phyloP scores from a whole-genome alignment of 139 green algal species.

The Coelastrella sp. region DNA sequence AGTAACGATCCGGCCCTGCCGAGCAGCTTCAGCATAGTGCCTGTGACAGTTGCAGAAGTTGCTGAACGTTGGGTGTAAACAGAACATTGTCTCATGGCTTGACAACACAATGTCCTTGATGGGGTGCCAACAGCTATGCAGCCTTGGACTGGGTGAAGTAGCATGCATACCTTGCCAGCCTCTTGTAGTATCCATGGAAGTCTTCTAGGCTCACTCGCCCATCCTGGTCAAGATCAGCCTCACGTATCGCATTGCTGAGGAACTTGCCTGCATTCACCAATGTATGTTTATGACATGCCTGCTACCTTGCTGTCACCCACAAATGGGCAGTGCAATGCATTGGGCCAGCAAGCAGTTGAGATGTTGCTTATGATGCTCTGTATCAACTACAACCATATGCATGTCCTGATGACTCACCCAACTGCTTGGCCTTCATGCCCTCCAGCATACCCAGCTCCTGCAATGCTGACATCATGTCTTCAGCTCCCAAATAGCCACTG shows the following conservation, averaged over 20 bases:
- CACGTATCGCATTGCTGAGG: conserved; percentile 65
- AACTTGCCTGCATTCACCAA: conserved; percentile 71
- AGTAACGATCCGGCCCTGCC: conserved; percentile 30
- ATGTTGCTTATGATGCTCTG: background rate
- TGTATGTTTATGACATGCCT: too few species aligned
- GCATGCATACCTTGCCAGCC: conserved; percentile 36
- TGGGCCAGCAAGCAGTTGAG: background rate
- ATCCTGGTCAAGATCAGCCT: conserved; percentile 66
- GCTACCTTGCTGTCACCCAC: background rate
- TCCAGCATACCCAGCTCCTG: conserved; percentile 68
- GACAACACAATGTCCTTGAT: too few species aligned
- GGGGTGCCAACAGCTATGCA: background rate
- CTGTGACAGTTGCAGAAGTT: background rate
- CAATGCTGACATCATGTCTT: conserved; percentile 71
- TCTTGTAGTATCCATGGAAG: conserved; percentile 62
- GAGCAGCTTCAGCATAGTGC: conserved; percentile 39
- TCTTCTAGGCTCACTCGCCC: conserved; percentile 64
- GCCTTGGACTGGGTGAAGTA: too few species aligned
- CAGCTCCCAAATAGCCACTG: conserved; percentile 53
- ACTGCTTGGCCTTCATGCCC: conserved; percentile 64
- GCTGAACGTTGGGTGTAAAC: too few species aligned
- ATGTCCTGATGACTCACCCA: conserved; percentile 52
- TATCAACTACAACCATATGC: background rate
- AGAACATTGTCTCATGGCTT: too few species aligned
- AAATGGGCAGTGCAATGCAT: background rate